Evolutionary conservation across 768 basidiomycete genomes (phyloP).

Genomic region (Ramaria sp.): DNA sequence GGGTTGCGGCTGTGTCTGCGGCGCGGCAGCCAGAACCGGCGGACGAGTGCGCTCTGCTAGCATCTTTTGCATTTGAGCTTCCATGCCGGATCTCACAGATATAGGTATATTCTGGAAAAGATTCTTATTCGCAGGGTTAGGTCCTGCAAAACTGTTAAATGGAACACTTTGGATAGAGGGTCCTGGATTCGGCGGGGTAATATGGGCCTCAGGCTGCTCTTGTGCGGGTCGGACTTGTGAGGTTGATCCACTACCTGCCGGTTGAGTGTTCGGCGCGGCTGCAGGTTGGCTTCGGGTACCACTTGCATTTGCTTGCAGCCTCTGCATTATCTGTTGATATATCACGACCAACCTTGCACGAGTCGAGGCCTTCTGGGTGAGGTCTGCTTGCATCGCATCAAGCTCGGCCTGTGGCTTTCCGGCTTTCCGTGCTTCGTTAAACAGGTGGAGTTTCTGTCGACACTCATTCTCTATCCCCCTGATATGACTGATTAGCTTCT

Average conservation of each 20-base stretch:
- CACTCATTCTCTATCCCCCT: slow-evolving; percentile 5
- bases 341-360: not conserved
- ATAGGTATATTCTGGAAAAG: slow-evolving; percentile 10
- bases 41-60: slow-evolving; percentile 33
- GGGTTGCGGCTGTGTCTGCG: slow-evolving; percentile 1
- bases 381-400: not conserved
- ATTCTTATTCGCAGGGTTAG: not conserved
- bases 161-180: not conserved
- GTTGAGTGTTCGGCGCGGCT: not conserved
- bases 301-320: not conserved
- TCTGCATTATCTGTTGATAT: not conserved
- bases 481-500: slow-evolving; percentile 13
- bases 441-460: slow-evolving; percentile 5
- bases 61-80: slow-evolving; percentile 38
- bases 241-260: not conserved
- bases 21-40: slow-evolving; percentile 12
- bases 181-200: not conserved
- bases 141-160: not conserved
- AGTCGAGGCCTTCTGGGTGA: not conserved
- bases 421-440: not conserved
- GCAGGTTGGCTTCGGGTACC: not conserved
- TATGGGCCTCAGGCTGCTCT: not conserved
- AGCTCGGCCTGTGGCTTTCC: slow-evolving; percentile 6
- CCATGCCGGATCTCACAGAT: slow-evolving; percentile 14
- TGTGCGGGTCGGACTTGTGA: not conserved